Percentiles rank a stretch among this genome's conserved stretches.
Conservation (phyloP, 148 eudicot species). For the Heliamphora exappendiculata region DNA sequence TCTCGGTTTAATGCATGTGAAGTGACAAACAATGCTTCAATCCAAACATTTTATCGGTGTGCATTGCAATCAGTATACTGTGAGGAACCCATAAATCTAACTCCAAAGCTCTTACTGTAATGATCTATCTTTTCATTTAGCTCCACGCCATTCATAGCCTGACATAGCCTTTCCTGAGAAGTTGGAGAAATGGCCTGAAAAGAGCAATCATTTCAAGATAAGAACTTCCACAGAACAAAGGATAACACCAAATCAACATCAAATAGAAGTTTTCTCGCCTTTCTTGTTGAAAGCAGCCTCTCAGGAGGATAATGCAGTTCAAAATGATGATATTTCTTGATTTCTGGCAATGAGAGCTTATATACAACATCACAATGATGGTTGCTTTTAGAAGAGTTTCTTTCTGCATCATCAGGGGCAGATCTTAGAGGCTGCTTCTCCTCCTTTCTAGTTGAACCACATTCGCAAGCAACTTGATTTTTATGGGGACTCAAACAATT, state of each 20-base stretch:
- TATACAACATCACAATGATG: conserved; percentile 14
- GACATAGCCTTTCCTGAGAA: conserved; percentile 63
- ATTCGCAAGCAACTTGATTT: neutral
- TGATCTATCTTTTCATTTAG: conserved; percentile 19
- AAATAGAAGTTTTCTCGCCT: conserved; percentile 33
- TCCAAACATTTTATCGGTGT: neutral
- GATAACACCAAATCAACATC: neutral
- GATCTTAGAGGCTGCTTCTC: conserved; percentile 14
- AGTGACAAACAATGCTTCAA: neutral
- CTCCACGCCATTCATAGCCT: conserved; percentile 49
- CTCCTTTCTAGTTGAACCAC: conserved; percentile 13
- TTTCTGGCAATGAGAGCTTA: conserved; percentile 22
- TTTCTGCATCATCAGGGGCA: conserved; percentile 14
- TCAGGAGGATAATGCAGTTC: conserved; percentile 43
- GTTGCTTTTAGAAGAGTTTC: conserved; percentile 4
- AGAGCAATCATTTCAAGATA: conserved; percentile 4
- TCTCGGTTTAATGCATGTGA: neutral
- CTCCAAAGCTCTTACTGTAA: conserved; percentile 39
- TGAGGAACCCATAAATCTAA: neutral
- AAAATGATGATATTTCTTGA: conserved; percentile 9
- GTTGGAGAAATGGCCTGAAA: conserved; percentile 72
- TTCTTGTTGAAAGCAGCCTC: conserved; percentile 66
- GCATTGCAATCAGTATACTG: neutral
- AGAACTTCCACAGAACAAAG: conserved; percentile 6
- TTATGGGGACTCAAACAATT: conserved; percentile 5